These are phyloP conservation scores for Colletotrichum kahawae DNA, from an alignment of 2,329 filamentous ascomycete species.

Conservation along the genomic window DNA sequence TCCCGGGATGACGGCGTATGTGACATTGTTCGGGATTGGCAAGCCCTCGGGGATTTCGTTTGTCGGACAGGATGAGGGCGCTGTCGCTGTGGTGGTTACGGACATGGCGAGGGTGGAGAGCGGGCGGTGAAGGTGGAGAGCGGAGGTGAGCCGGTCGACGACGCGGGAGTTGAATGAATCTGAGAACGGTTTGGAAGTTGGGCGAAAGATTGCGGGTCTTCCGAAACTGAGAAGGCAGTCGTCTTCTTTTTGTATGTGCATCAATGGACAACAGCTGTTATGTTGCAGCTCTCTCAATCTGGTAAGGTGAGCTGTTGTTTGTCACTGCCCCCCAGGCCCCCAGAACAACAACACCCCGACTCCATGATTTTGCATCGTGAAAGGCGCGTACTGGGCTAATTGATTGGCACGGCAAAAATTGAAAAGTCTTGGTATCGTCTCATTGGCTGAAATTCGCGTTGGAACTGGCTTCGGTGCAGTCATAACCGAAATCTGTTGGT, in stretches of 20 bases:
- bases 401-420: not conserved
- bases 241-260: not conserved
- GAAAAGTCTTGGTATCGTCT: not conserved
- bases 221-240: not conserved
- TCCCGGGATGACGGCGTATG: not conserved
- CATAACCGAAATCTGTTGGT: not conserved
- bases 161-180: not conserved
- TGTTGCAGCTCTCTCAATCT: not conserved
- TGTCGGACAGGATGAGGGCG: not conserved
- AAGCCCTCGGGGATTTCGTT: not conserved
- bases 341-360: not conserved
- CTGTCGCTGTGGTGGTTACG: too few relatives aligned
- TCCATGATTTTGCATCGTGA: not conserved
- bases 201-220: accelerated
- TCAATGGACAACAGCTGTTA: not conserved
- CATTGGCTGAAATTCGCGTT: not conserved
- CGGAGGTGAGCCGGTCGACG: not conserved
- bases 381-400: not conserved
- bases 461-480: not conserved
- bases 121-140: not conserved
- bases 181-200: not conserved
- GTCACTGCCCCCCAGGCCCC: not conserved
- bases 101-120: not conserved
- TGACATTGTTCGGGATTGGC: not conserved
- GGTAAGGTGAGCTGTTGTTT: not conserved